phyloP scores from a whole-genome alignment of 192 early-diverging fungal genomes.

The Dimargaris cristalligena region DNA sequence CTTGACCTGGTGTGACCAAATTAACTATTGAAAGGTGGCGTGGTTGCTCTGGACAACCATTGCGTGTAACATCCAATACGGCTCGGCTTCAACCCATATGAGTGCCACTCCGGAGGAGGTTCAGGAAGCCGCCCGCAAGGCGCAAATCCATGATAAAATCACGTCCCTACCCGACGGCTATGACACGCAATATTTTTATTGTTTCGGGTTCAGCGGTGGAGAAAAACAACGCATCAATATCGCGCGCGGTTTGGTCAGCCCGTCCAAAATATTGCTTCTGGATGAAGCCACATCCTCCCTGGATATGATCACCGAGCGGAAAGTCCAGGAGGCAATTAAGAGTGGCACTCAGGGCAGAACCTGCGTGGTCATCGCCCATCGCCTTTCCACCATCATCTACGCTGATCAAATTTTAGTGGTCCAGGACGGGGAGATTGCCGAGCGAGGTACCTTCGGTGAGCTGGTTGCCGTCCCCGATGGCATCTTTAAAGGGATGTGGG shows the following conservation, averaged over 20 bases:
- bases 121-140: constrained; percentile 21
- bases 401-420: constrained; percentile 77
- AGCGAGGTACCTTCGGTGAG: constrained; percentile 67
- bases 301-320: constrained; percentile 69
- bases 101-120: constrained; percentile 35
- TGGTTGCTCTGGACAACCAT: constrained; percentile 76
- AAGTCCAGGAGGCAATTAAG: constrained; percentile 66
- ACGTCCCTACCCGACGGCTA: constrained; percentile 30
- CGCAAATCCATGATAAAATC: constrained; percentile 34
- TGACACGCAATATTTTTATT: constrained; percentile 50
- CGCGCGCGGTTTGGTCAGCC: constrained; percentile 83
- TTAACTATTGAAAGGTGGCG: constrained; percentile 22
- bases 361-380: constrained; percentile 76
- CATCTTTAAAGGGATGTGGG: constrained; percentile 1
- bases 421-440: constrained; percentile 60
- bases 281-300: constrained; percentile 92
- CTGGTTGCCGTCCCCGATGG: constrained; percentile 28
- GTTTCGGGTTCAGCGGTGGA: constrained; percentile 72
- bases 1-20: neutral
- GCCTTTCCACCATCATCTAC: constrained; percentile 67
- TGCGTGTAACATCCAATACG: constrained; percentile 68
- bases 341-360: constrained; percentile 63
- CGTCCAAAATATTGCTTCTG: constrained; percentile 67
- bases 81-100: constrained; percentile 14
- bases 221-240: constrained; percentile 89